Percentiles rank a stretch among this genome's conserved stretches.
Conservation (phyloP, 75 land plant genomes). For the Ceratopteris richardii region DNA sequence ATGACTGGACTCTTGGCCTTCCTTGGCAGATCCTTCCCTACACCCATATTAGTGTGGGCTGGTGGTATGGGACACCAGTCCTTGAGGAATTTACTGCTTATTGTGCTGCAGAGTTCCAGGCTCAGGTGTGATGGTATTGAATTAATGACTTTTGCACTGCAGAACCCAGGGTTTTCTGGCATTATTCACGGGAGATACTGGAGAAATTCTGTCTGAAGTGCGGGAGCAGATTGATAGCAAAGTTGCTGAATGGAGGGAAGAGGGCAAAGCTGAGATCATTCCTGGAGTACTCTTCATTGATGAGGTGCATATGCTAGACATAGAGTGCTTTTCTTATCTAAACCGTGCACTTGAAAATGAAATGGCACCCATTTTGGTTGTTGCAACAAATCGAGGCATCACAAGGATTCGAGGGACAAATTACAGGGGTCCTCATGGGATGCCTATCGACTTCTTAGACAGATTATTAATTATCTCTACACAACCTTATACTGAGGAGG, state of each 20-base stretch:
- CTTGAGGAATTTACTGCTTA: too few species aligned
- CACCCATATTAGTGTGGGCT: too few species aligned
- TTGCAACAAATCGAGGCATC: conserved; percentile 89
- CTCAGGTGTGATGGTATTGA: too few species aligned
- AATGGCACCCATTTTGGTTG: conserved; percentile 92
- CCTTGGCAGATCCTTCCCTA: too few species aligned
- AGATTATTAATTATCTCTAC: conserved; percentile 80
- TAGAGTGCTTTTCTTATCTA: conserved; percentile 91
- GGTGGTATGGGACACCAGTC: too few species aligned
- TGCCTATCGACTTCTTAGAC: conserved; percentile 86
- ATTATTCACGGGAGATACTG: conserved; percentile 92
- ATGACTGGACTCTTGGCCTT: too few species aligned
- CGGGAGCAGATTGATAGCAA: too few species aligned
- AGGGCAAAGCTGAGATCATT: conserved; percentile 90
- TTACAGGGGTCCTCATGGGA: conserved; percentile 89
- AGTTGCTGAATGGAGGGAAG: conserved; percentile 96
- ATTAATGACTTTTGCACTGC: too few species aligned
- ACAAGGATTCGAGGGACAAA: conserved; percentile 91
- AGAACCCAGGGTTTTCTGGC: conserved; percentile 97
- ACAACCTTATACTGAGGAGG: conserved; percentile 52
- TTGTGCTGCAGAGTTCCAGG: too few species aligned
- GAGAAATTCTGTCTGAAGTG: conserved; percentile 93
- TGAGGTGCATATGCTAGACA: conserved; percentile 99
- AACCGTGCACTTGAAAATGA: conserved; percentile 91
- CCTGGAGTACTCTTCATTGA: conserved; percentile 99